These are phyloP conservation scores for Casuarina equisetifolia DNA, from an alignment of 306 rosid genomes.

Conservation along the genomic window DNA sequence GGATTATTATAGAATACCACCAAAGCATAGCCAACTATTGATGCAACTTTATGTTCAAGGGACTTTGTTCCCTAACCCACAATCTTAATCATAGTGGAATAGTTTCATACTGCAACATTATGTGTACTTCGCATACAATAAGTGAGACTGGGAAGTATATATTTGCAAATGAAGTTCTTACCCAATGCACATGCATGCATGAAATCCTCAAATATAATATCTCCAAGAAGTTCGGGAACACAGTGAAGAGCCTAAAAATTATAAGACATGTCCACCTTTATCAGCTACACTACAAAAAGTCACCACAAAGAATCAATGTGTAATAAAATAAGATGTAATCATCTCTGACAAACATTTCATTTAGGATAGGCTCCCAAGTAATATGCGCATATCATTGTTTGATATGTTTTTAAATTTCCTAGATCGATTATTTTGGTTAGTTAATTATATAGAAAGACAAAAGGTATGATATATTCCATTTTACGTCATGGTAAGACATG, in stretches of 20 bases:
- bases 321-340: neutral
- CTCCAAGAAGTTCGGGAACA: slow-evolving; percentile 34
- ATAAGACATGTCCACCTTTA: slow-evolving; percentile 14
- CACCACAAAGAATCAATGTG: neutral
- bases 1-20: neutral
- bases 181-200: slow-evolving; percentile 70
- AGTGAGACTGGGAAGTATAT: neutral
- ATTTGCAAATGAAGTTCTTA: slow-evolving; percentile 31
- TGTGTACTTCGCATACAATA: neutral
- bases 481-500: neutral
- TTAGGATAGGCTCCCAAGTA: neutral
- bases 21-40: neutral
- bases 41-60: neutral
- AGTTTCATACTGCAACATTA: neutral
- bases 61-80: neutral
- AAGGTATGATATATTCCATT: neutral
- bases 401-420: neutral
- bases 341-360: neutral
- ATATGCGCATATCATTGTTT: neutral
- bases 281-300: neutral
- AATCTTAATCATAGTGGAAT: neutral
- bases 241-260: slow-evolving; percentile 54
- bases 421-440: neutral
- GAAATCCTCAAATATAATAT: slow-evolving; percentile 49
- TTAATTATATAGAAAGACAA: neutral